Percentiles rank a stretch among this genome's conserved stretches.
These are phyloP conservation scores for Amoebophrya sp. DNA, from an alignment of 169 alveolate genomes.

Conservation along the genomic window DNA sequence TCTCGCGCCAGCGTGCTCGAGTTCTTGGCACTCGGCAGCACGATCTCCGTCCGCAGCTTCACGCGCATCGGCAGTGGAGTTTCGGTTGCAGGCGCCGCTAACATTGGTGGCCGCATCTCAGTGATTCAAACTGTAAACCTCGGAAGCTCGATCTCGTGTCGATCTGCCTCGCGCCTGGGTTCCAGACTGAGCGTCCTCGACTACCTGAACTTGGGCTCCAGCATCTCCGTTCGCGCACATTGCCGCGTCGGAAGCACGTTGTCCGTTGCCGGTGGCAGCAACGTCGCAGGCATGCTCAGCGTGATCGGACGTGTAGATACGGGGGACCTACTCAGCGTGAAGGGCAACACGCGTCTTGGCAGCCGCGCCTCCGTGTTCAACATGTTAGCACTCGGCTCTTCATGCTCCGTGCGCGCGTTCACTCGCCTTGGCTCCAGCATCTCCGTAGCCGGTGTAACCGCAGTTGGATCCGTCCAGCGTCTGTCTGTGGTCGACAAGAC, in stretches of 20 bases:
- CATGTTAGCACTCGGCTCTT: neutral
- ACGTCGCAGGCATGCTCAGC: slow-evolving; percentile 14
- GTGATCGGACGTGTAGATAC: neutral
- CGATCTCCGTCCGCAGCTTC: slow-evolving; percentile 18
- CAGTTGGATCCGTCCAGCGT: neutral
- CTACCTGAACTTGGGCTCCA: neutral
- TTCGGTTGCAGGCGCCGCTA: neutral
- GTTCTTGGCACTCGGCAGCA: neutral
- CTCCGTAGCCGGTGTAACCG: neutral
- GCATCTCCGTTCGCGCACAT: slow-evolving; percentile 1
- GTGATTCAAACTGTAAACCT: neutral
- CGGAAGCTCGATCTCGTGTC: neutral
- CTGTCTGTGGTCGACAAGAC: neutral
- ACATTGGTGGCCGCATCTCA: neutral
- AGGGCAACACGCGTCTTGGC: slow-evolving; percentile 16
- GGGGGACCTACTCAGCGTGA: neutral
- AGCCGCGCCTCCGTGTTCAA: neutral
- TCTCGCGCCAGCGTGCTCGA: neutral
- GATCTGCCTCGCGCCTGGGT: neutral
- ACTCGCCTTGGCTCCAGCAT: neutral
- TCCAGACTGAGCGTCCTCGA: neutral
- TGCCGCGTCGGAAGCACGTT: neutral
- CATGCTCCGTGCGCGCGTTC: neutral
- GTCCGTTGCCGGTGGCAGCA: slow-evolving; percentile 19
- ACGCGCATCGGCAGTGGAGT: neutral